phyloP scores from a whole-genome alignment of 139 green algal species.

The Chlamydomonas sphaeroides region DNA sequence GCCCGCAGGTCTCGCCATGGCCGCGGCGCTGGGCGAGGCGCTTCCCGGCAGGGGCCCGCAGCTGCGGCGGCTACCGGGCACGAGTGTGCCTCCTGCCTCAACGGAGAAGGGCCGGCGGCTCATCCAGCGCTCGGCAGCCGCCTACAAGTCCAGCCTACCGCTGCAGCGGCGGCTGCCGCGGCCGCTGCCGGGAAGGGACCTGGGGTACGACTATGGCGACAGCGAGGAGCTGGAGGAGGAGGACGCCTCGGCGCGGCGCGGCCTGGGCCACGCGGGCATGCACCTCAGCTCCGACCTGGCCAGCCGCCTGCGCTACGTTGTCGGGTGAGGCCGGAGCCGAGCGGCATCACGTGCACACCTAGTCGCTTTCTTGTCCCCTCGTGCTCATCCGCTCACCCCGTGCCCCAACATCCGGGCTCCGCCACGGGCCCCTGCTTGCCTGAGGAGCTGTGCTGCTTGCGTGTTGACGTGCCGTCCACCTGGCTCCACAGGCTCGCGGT shows the following conservation, averaged over 20 bases:
- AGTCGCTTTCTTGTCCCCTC: background rate
- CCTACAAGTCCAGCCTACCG: background rate
- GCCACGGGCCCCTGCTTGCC: no score
- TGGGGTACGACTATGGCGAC: background rate
- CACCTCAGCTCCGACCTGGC: constrained; percentile 32
- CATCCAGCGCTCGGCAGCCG: background rate
- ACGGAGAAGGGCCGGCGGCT: background rate
- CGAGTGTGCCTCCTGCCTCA: background rate
- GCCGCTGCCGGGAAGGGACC: background rate
- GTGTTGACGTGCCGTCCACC: no score
- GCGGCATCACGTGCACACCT: background rate
- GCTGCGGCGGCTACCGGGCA: background rate
- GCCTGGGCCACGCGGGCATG: background rate
- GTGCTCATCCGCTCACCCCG: no score
- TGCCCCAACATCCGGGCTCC: no score
- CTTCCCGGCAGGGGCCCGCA: background rate
- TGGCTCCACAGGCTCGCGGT: background rate
- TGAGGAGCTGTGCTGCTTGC: no score
- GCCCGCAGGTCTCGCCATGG: no score
- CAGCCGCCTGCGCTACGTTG: constrained; percentile 11
- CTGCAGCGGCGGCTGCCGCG: background rate
- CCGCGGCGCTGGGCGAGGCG: no score
- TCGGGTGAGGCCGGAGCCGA: background rate
- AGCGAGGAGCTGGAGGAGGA: background rate
- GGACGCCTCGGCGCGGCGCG: background rate